These are phyloP conservation scores for Aurinia saxatilis DNA, from an alignment of 345 rosid genomes.

Conservation along the genomic window DNA sequence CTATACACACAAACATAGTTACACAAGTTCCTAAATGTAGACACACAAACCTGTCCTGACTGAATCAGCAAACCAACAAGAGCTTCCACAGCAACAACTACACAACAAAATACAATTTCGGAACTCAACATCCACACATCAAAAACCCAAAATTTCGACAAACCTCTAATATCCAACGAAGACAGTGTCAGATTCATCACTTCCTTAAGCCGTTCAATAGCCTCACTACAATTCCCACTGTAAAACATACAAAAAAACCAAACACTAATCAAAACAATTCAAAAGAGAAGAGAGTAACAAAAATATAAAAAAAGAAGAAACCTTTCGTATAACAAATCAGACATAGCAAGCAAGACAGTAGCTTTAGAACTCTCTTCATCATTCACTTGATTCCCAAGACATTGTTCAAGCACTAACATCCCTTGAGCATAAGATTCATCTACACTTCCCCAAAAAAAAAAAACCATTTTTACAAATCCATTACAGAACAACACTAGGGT, in stretches of 20 bases:
- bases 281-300: neutral
- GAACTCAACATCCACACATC: neutral
- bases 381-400: constrained; percentile 47
- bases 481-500: neutral
- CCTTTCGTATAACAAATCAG: constrained; percentile 66
- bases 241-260: neutral
- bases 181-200: constrained; percentile 32
- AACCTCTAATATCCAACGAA: constrained; percentile 52
- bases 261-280: neutral
- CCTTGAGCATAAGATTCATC: constrained; percentile 79
- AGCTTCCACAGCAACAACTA: constrained; percentile 73
- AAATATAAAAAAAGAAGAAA: constrained; percentile 26
- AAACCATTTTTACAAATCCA: neutral
- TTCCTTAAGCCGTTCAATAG: constrained; percentile 53
- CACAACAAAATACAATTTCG: neutral
- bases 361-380: constrained; percentile 53
- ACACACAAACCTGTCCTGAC: constrained; percentile 43
- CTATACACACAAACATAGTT: constrained; percentile 24
- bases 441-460: constrained; percentile 8
- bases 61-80: constrained; percentile 64
- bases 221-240: constrained; percentile 55
- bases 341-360: constrained; percentile 73
- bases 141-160: neutral
- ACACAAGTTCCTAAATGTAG: neutral
- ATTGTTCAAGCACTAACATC: constrained; percentile 78